Evolutionary conservation across 495 filamentous ascomycete genomes (phyloP).

Genomic region (Daldinia decipiens): DNA sequence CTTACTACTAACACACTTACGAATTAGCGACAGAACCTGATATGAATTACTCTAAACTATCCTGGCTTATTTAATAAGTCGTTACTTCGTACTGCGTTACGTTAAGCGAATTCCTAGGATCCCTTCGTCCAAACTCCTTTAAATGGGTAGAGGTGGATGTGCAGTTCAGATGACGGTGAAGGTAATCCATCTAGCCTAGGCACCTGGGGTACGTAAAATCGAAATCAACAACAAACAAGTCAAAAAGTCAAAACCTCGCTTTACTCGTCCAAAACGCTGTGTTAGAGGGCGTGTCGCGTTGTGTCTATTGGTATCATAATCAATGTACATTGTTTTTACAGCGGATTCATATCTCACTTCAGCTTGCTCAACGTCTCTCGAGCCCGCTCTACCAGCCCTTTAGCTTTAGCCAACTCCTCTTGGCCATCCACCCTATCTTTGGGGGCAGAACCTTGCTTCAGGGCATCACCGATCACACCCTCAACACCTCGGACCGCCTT

Average conservation of each 20-base stretch:
- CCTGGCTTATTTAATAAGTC: no score
- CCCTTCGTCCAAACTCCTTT: no score
- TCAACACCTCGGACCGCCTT: slow-evolving; percentile 77
- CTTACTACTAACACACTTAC: no score
- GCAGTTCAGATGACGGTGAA: no score
- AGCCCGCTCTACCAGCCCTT: slow-evolving; percentile 64
- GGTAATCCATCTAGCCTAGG: no score
- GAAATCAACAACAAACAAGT: no score
- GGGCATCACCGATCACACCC: slow-evolving; percentile 64
- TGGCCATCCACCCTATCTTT: slow-evolving; percentile 50
- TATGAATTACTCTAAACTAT: no score
- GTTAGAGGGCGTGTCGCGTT: neutral
- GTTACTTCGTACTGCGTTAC: no score
- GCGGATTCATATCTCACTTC: slow-evolving; percentile 38
- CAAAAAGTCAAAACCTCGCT: no score
- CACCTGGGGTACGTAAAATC: neutral
- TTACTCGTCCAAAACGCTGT: no score
- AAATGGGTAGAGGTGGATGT: no score
- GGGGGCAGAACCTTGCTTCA: slow-evolving; percentile 58
- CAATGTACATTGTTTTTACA: slow-evolving; percentile 17
- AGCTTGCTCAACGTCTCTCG: slow-evolving; percentile 51
- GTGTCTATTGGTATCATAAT: slow-evolving; percentile 30
- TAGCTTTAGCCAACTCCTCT: slow-evolving; percentile 61
- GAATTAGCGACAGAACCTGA: neutral
- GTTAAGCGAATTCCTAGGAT: no score